Evolutionary conservation across 2,329 filamentous ascomycete genomes (phyloP), one percentile per base, ranked within the genome.

Genomic region (Didymella pinodella): DNA sequence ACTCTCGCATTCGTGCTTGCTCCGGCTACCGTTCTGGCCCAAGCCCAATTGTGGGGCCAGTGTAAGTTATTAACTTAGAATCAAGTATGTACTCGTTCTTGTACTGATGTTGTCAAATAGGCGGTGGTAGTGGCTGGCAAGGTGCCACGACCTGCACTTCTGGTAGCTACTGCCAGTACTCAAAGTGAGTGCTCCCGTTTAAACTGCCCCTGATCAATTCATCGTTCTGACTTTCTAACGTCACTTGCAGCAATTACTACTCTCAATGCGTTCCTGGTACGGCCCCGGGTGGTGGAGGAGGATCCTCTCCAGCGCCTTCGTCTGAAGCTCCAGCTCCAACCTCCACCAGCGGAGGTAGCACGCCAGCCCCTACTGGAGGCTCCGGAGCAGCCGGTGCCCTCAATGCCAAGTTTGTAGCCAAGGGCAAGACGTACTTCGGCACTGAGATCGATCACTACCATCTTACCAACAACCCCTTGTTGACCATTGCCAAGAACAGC

Each of bases 391-490:
- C 36, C 5, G 36, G 36, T 40, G 18, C 16, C 20, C 36, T 40
- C 18, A 22, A 48, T 18, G 20, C 28, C 28, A 48, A 48, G 11
- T 48, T 48, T 10, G 32, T 11, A 2, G 45, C 45, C 45, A 48
- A 48, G 45, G 45, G 45, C 45, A 48, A 48, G 20, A 18, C 20
- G 12, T 48, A 48, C 45, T 48, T 20, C 11, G 45, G 45, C 45
- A 48, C 45, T 34, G 45, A 48, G 45, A 48, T 48, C 18, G 45
- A 48, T 29, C 45, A 48, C 14, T 48, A 48, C 45, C 45, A 48
- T 32, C 45, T 48, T n/a, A 48, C 18, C 45, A 48, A 48, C 45
- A 48, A 10, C 14, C 4, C 45, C 18, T 25, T 48, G 45, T 22
- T 48, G 45, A 34, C 36, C 36, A 40, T 40, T 40, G 36, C 36